Percentiles rank a stretch among this genome's conserved stretches.
Evolutionary conservation across 139 green algal genomes (phyloP).

Genomic region (Chlamydomonas applanata): DNA sequence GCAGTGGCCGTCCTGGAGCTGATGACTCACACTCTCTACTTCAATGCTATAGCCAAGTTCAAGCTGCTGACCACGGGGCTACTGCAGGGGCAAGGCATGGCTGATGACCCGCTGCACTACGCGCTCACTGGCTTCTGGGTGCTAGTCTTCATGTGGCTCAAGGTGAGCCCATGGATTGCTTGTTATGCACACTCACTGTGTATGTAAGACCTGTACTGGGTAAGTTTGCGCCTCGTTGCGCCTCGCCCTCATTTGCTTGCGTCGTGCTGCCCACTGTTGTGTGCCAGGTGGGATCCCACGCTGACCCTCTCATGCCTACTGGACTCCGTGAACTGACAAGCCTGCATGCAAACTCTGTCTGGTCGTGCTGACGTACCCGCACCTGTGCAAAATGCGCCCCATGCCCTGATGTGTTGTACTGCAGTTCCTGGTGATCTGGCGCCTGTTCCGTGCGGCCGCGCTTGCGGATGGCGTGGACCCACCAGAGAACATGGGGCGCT

Average conservation of each 20-base stretch:
- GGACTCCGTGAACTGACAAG: no score
- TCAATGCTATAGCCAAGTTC: constrained; percentile 72
- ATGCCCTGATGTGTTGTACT: no score
- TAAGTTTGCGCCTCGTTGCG: no score
- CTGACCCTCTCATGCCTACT: no score
- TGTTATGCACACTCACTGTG: neutral
- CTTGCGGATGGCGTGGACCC: constrained; percentile 78
- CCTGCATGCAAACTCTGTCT: no score
- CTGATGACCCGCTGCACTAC: constrained; percentile 39
- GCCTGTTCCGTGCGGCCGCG: constrained; percentile 65
- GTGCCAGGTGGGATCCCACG: no score
- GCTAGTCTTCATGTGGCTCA: constrained; percentile 94
- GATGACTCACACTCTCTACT: constrained; percentile 80
- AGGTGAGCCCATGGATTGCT: constrained; percentile 49
- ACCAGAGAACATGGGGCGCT: constrained; percentile 93
- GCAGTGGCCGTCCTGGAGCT: constrained; percentile 70
- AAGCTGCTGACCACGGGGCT: constrained; percentile 24
- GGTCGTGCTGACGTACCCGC: no score
- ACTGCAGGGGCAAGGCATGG: constrained; percentile 15
- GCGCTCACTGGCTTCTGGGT: constrained; percentile 76
- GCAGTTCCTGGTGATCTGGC: constrained; percentile 78
- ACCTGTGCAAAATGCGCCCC: neutral
- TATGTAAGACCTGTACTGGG: no score
- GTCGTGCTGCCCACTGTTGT: no score
- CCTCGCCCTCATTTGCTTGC: no score